Conservation (phyloP, 495 filamentous ascomycete genomes). For the Sordaria brevicollis region DNA sequence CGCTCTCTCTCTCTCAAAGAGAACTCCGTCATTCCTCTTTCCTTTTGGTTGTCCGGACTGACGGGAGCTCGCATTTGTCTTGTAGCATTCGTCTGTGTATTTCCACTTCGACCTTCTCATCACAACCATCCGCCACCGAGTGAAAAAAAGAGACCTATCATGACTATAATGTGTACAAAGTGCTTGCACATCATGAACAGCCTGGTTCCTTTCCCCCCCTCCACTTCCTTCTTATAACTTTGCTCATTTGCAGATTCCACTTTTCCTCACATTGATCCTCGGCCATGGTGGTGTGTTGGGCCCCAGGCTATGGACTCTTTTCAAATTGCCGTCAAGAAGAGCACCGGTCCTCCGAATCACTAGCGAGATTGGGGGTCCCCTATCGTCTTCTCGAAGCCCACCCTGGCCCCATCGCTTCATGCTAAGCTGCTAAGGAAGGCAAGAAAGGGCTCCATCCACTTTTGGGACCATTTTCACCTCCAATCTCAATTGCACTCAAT, state of each 20-base stretch:
- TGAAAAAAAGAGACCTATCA: constrained; percentile 3
- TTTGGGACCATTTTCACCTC: constrained; percentile 2
- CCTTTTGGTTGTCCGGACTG: not conserved
- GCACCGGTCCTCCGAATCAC: constrained; percentile 20
- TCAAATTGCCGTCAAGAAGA: constrained; percentile 22
- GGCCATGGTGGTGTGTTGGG: not conserved
- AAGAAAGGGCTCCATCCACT: not conserved
- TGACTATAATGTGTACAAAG: not conserved
- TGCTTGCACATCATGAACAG: not conserved
- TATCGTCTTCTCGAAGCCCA: constrained; percentile 22
- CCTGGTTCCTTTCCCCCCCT: constrained; percentile 9
- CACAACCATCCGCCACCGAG: constrained; percentile 2
- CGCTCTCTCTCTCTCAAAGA: not conserved
- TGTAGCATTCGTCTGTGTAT: not conserved
- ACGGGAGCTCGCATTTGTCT: not conserved
- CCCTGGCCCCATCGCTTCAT: constrained; percentile 27
- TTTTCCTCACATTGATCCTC: not conserved
- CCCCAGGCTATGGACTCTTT: not conserved
- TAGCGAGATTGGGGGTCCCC: constrained; percentile 32
- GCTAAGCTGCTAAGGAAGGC: constrained; percentile 9
- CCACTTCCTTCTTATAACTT: constrained; percentile 1
- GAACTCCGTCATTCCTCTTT: not conserved
- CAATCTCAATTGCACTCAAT: not conserved
- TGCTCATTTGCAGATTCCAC: constrained; percentile 6
- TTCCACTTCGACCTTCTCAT: not conserved